These are phyloP conservation scores for Avena insularis DNA, from an alignment of 176 grass and related monocot species.

Conservation along the genomic window DNA sequence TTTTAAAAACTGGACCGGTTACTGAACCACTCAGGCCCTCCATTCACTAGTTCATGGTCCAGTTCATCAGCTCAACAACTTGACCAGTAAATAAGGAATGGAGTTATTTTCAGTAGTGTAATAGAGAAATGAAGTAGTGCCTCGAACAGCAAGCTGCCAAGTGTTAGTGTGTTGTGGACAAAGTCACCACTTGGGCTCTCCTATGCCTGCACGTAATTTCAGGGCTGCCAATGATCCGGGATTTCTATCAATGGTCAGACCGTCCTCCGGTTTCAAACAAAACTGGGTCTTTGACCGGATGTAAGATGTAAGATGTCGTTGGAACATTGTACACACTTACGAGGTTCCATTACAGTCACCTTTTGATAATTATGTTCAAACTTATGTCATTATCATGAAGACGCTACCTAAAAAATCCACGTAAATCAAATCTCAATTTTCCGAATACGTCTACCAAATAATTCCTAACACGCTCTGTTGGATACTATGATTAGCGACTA, in stretches of 20 bases:
- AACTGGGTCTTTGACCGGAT: background rate
- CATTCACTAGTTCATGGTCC: background rate
- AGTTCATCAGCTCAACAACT: background rate
- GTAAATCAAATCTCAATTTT: background rate
- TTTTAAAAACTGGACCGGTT: background rate
- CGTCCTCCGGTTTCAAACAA: background rate
- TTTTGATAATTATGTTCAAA: background rate
- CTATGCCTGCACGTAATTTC: background rate
- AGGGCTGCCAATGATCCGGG: background rate
- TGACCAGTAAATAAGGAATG: too few species aligned
- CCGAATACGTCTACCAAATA: background rate
- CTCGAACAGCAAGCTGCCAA: background rate
- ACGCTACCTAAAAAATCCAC: background rate
- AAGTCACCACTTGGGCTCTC: background rate
- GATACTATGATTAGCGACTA: slow-evolving; percentile 16
- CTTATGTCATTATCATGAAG: background rate
- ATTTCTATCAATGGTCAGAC: too few species aligned
- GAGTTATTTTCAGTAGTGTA: background rate
- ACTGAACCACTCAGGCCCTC: background rate
- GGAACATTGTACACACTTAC: background rate
- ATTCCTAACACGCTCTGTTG: background rate
- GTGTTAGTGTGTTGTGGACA: background rate
- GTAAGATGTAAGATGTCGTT: background rate
- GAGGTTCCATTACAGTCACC: background rate
- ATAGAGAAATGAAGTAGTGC: background rate